A percentile compares a stretch with the other conserved stretches of the same genome.
phyloP scores from a whole-genome alignment of 257 asterid species.

The Fraxinus americana region DNA sequence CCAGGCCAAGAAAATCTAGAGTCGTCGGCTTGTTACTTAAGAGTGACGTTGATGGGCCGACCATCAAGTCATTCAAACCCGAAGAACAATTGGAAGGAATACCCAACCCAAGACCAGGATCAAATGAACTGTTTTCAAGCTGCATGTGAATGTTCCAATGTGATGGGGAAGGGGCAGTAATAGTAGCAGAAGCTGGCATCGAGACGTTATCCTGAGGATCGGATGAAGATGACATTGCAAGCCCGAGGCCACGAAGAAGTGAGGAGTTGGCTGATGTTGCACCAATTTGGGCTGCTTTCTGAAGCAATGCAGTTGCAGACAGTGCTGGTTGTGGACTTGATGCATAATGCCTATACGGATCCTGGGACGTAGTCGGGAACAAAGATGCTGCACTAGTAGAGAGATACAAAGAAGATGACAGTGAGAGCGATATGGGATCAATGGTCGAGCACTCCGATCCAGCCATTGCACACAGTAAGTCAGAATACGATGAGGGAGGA shows the following conservation, averaged over 20 bases:
- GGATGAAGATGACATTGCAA: slow-evolving; percentile 42
- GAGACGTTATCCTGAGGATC: slow-evolving; percentile 30
- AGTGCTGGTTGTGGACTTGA: too few species aligned
- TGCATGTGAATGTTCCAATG: slow-evolving; percentile 39
- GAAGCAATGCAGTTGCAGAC: slow-evolving; percentile 80
- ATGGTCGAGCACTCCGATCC: slow-evolving; percentile 26
- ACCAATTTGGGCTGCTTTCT: slow-evolving; percentile 88
- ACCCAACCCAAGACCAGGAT: slow-evolving; percentile 52
- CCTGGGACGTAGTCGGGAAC: slow-evolving; percentile 39
- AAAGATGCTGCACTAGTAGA: slow-evolving; percentile 36
- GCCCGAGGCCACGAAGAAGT: slow-evolving; percentile 70
- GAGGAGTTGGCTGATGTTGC: slow-evolving; percentile 62
- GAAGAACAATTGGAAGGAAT: slow-evolving; percentile 38
- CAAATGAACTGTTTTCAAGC: slow-evolving; percentile 47
- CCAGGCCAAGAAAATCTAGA: slow-evolving; percentile 81
- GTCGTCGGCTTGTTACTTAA: slow-evolving; percentile 59
- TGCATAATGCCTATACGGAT: too few species aligned
- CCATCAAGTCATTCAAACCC: slow-evolving; percentile 47
- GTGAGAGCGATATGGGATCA: slow-evolving; percentile 69
- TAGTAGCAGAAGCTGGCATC: slow-evolving; percentile 11
- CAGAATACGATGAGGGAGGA: slow-evolving; percentile 36
- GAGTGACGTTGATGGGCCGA: slow-evolving; percentile 41
- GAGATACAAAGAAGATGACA: slow-evolving; percentile 60
- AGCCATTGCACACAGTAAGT: slow-evolving; percentile 42
- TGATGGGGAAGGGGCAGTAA: slow-evolving; percentile 17